A percentile compares a stretch with the other conserved stretches of the same genome.
Conservation (phyloP, 768 basidiomycete genomes). For the Lentinula aciculospora region DNA sequence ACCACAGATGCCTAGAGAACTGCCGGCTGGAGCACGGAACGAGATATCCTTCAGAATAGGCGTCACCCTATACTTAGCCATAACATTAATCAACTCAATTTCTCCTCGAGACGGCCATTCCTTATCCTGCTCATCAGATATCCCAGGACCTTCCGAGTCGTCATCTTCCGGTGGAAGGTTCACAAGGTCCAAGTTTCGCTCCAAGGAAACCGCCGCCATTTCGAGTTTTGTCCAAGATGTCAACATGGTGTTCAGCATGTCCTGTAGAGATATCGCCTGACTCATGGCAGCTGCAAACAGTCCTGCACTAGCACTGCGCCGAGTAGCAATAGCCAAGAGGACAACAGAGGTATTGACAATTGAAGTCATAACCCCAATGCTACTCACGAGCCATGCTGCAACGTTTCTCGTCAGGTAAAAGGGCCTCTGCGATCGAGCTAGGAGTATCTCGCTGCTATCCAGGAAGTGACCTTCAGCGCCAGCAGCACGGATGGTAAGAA, state of each 20-base stretch:
- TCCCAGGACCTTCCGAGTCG: neutral
- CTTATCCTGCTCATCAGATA: neutral
- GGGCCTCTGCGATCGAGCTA: conserved; percentile 5
- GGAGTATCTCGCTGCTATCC: conserved; percentile 2
- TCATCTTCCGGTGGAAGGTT: conserved; percentile 11
- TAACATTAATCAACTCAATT: conserved; percentile 33
- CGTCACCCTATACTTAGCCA: conserved; percentile 20
- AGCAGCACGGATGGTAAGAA: conserved; percentile 58
- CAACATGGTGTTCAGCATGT: conserved; percentile 11
- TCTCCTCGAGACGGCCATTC: conserved; percentile 36
- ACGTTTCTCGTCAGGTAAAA: conserved; percentile 9
- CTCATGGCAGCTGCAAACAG: conserved; percentile 11
- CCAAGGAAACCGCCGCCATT: conserved; percentile 11
- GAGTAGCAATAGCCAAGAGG: conserved; percentile 9
- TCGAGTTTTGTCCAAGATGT: conserved; percentile 13
- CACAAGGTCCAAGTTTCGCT: conserved; percentile 13
- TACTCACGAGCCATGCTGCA: conserved; percentile 9
- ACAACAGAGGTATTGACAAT: conserved; percentile 10
- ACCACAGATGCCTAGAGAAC: conserved; percentile 7
- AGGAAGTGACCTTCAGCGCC: conserved; percentile 52
- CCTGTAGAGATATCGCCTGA: conserved; percentile 11
- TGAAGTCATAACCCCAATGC: conserved; percentile 11
- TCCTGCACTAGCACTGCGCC: conserved; percentile 8
- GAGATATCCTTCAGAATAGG: conserved; percentile 9
- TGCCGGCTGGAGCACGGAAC: conserved; percentile 7